Conservation (phyloP, 805 yeast species). For the Myxozyma sirexii region DNA sequence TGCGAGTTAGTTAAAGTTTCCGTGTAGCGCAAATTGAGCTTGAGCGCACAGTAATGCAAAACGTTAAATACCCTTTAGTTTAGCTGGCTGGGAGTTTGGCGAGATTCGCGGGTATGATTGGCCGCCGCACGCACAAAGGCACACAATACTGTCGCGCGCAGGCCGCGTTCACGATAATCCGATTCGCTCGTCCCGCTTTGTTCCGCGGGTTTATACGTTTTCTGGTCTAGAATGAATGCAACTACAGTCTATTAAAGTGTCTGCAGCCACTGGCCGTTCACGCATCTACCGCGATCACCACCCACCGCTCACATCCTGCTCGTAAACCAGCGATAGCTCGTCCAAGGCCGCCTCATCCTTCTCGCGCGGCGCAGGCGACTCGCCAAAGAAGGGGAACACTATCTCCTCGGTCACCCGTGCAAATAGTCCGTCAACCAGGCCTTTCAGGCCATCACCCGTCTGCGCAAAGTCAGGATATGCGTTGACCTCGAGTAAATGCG, state of each 20-base stretch:
- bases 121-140: slow-evolving; percentile 15
- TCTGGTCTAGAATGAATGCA: too few species aligned
- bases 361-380: not conserved
- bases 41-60: not conserved
- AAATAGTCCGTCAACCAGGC: slow-evolving; percentile 49
- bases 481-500: slow-evolving; percentile 77
- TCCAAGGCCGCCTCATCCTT: not conserved
- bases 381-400: slow-evolving; percentile 28
- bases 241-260: too few species aligned
- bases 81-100: slow-evolving; percentile 3
- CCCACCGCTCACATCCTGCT: slow-evolving; percentile 21
- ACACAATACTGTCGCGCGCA: not conserved
- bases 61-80: not conserved
- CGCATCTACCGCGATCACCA: slow-evolving; percentile 19
- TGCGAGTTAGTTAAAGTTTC: not conserved
- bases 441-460: slow-evolving; percentile 78
- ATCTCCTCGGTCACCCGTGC: slow-evolving; percentile 18
- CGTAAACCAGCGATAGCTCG: slow-evolving; percentile 11
- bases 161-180: slow-evolving; percentile 5
- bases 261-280: too few species aligned
- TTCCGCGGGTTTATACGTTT: not conserved
- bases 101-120: slow-evolving; percentile 4
- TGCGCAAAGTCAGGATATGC: slow-evolving; percentile 97
- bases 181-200: not conserved
- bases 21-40: too few species aligned